Base-by-base conservation (phyloP, 805 yeast species). In the Wickerhamomyces chaumierensis region DNA sequence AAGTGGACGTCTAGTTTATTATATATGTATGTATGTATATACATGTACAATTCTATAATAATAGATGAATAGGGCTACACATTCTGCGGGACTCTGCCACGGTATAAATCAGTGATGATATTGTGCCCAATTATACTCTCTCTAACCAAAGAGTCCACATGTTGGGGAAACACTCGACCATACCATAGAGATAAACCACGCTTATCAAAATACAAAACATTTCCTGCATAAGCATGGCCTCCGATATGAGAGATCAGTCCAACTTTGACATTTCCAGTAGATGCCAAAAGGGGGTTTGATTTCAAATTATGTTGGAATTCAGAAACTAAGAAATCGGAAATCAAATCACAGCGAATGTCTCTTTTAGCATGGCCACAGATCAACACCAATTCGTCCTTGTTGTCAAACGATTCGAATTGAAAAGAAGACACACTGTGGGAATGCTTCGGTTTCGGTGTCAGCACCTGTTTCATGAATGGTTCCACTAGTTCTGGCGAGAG, bases 171-270 rank as follows among this genome's bases (percentile, higher is more conserved):
- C 2, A 84, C 86, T 38, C 84, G 63, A 0, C 94, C 92, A 53
- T 83, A 84, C 94, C 94, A 84, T 3, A 78, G 39, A 12, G 42
- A 33, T 3, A 45, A 17, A 1, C 74, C 70, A 25, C 59, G 53
- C 11, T 54, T 56, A 36, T 64, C 63, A 44, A 77, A 75, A 37
- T 71, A 69, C 2, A 83, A 60, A 13, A 85, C 74, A 50, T 85
- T 85, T 0, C 94, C 95, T 2, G 95, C 95, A 57, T 74, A 85
- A 2, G 57, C 83, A 54, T 85, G 95, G 0, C 95, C 95, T 1
- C 95, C 94, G 32, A 85, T 65, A 55, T 85, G 95, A 12, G 88
- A 78, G 0, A 81, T 63, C 6, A 71, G 50, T 0, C 85, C 87
- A 27, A 78, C 62, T 28, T 58, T 56, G 2, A 60, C 44, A 11